These are phyloP conservation scores for Plantago ovata DNA, from an alignment of 257 asterid species.

Conservation along the genomic window DNA sequence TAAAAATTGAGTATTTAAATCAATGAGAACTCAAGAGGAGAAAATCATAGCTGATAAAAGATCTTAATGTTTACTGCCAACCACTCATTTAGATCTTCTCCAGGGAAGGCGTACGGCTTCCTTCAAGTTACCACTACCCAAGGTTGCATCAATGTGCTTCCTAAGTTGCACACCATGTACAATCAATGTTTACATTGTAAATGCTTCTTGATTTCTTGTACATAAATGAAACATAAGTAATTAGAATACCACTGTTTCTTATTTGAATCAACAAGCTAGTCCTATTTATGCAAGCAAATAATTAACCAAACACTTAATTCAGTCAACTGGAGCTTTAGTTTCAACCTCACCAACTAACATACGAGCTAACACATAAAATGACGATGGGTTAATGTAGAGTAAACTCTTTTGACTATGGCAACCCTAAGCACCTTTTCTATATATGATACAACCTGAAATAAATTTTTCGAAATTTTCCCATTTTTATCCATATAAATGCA, in stretches of 20 bases:
- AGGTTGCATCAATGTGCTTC: conserved; percentile 42
- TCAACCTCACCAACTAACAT: neutral
- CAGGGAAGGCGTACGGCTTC: conserved; percentile 64
- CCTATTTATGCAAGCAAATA: conserved; percentile 27
- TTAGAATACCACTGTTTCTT: too few relatives aligned
- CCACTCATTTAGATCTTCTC: conserved; percentile 63
- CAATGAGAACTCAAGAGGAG: neutral
- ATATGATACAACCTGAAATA: too few relatives aligned
- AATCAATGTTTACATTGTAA: too few relatives aligned
- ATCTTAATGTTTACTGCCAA: conserved; percentile 61
- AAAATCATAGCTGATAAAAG: neutral
- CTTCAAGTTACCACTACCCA: conserved; percentile 54
- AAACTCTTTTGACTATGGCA: too few relatives aligned
- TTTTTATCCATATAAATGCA: too few relatives aligned
- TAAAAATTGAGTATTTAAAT: conserved; percentile 3
- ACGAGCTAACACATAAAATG: too few relatives aligned
- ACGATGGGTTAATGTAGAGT: too few relatives aligned
- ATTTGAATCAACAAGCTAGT: too few relatives aligned
- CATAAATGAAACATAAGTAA: too few relatives aligned
- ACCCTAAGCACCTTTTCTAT: too few relatives aligned
- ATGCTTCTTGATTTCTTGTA: too few relatives aligned
- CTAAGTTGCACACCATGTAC: conserved; percentile 38
- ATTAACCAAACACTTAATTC: neutral
- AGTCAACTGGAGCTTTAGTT: neutral
- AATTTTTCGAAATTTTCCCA: too few relatives aligned